Evolutionary conservation across 148 eudicot species (phyloP), one percentile per base, ranked within the genome.

Genomic region (Nyssa sinensis): DNA sequence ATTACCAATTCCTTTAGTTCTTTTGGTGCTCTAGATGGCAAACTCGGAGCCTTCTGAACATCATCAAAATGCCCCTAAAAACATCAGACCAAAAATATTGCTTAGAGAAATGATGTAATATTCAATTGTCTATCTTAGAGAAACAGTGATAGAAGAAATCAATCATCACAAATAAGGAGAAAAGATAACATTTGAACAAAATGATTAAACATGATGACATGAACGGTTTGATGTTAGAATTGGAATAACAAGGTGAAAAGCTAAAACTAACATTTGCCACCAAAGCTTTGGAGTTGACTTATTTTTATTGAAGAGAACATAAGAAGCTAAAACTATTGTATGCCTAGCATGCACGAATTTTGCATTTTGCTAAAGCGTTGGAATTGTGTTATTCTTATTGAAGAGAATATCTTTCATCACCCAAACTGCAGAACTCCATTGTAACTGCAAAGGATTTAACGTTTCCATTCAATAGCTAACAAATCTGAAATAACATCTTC

Each of bases 11-110:
- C 97, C 81, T 82, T 88, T 47, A 33, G 65, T 81, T 88, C 91
- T 79, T 81, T 90, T 39, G 97, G 97, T 68, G 94, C 90, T 65
- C 76, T 78, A 66, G 88, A 81, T 51, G 86, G 89, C 81, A 89
- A 73, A 58, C 77, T 86, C 67, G 94, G 86, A 79, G 84, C 90
- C 85, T 71, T 95, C 84, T 86, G 90, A 67, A 89, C 96, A 83
- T 90, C 96, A 72, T 95, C 94, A 71, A 94, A 94, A 37, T 66
- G 79, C 35, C 91, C 97, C 98, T 93, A 79, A 64, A 67, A 80
- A 76, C 74, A 79, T 32, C 10, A 73, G 4, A 33, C n/a, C 35
- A 63, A 27, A 59, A 31, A 35, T 29, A 28, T 17, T 12, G 5
- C 4, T 37, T 37, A 3, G 9, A 3, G 44, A 4, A n/a, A 37